phyloP scores from a whole-genome alignment of 2,329 filamentous ascomycete species.

The Helotiales sp. region DNA sequence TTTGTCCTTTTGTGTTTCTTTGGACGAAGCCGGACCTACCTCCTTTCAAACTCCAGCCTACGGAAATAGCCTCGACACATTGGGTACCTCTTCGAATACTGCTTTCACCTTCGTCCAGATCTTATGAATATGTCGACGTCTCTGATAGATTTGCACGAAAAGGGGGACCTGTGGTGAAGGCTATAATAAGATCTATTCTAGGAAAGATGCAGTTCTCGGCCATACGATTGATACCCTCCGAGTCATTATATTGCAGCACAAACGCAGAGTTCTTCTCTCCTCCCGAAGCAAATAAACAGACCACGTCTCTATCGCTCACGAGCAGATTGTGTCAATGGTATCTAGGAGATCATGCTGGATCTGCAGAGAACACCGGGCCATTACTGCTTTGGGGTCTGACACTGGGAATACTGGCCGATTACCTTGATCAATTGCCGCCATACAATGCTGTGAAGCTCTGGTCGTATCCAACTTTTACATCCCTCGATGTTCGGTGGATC shows the following conservation, averaged over 20 bases:
- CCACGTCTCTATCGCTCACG: constrained; percentile 4
- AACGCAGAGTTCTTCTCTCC: constrained; percentile 47
- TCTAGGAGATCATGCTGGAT: constrained; percentile 36
- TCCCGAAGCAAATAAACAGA: background rate
- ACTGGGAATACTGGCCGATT: constrained; percentile 65
- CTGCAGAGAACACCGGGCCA: constrained; percentile 38
- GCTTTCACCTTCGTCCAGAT: constrained; percentile 59
- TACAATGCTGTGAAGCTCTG: constrained; percentile 60
- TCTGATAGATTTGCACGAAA: constrained; percentile 59
- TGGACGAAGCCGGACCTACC: constrained; percentile 56
- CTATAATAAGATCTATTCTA: constrained; percentile 55
- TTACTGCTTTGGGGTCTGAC: constrained; percentile 69
- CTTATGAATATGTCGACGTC: constrained; percentile 63
- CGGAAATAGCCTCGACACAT: constrained; percentile 67
- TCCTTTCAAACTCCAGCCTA: constrained; percentile 61
- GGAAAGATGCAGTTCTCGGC: constrained; percentile 70
- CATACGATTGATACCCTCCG: constrained; percentile 60
- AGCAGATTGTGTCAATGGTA: constrained; percentile 29
- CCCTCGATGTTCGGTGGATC: constrained; percentile 57
- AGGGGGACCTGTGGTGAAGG: constrained; percentile 53
- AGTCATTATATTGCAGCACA: constrained; percentile 57
- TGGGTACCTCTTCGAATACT: constrained; percentile 67
- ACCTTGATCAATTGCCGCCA: constrained; percentile 67
- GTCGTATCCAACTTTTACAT: constrained; percentile 69
- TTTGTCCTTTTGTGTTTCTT: constrained; percentile 69